Conservation (phyloP, 352 stramenopile genomes). For the Phytopythium cucurbitacearum region DNA sequence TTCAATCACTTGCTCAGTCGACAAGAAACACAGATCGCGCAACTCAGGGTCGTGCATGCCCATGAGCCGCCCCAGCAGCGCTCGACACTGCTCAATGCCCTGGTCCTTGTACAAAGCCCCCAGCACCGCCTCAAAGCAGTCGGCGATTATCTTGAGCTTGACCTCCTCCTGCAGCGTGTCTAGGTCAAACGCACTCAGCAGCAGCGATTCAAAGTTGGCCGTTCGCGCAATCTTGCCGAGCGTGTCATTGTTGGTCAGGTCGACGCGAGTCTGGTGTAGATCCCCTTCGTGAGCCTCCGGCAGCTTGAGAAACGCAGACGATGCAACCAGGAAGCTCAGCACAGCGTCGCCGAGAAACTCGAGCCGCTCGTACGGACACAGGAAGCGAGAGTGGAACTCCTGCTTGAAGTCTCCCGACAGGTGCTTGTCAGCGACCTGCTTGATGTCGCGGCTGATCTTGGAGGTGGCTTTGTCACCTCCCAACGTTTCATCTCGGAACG, state of each 20-base stretch:
- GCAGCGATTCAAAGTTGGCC: constrained; percentile 68
- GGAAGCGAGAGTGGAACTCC: constrained; percentile 71
- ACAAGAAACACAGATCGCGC: constrained; percentile 53
- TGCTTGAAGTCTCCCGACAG: constrained; percentile 66
- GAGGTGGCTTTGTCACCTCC: constrained; percentile 19
- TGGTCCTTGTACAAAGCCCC: constrained; percentile 82
- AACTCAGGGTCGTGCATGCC: constrained; percentile 46
- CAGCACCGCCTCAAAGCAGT: constrained; percentile 80
- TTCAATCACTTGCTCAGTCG: constrained; percentile 42
- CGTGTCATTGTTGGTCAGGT: constrained; percentile 75
- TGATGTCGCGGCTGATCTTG: constrained; percentile 38
- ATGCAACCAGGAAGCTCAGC: constrained; percentile 80
- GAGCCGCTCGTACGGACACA: constrained; percentile 80
- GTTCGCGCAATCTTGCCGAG: constrained; percentile 72
- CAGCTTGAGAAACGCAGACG: constrained; percentile 76
- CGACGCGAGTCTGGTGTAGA: constrained; percentile 62
- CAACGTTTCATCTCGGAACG: constrained; percentile 16
- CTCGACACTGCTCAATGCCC: constrained; percentile 60
- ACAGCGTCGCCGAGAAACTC: constrained; percentile 84
- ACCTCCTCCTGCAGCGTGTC: constrained; percentile 38
- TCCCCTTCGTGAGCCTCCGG: constrained; percentile 60
- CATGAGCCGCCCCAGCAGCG: constrained; percentile 63
- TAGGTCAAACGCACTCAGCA: constrained; percentile 72
- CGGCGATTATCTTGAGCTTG: constrained; percentile 73
- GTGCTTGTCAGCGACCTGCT: constrained; percentile 52